Conservation (phyloP, 2,329 filamentous ascomycete species). For the Phoma sp. region DNA sequence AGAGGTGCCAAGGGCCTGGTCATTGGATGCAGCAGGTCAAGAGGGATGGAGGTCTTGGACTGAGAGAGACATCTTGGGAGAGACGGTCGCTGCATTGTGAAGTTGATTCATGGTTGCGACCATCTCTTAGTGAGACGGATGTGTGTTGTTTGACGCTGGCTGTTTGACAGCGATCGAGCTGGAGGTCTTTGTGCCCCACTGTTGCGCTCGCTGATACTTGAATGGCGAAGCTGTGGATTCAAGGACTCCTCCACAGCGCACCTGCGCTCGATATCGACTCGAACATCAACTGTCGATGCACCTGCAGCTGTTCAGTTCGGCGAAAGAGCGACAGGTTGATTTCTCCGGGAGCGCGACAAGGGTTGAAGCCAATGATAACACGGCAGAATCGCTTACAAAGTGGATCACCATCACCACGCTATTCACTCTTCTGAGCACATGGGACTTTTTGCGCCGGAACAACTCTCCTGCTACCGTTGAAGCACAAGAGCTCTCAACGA, state of each 20-base stretch:
- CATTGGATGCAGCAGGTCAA: slow-evolving; percentile 14
- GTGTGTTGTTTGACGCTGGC: slow-evolving; percentile 11
- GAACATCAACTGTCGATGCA: background rate
- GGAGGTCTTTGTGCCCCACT: slow-evolving; percentile 2
- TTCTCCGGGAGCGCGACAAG: slow-evolving; percentile 11
- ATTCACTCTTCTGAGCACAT: slow-evolving; percentile 24
- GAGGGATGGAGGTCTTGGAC: background rate
- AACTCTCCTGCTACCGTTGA: slow-evolving; percentile 11
- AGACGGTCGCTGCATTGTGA: background rate
- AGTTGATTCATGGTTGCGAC: slow-evolving; percentile 1
- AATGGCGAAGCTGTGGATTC: background rate
- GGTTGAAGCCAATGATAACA: slow-evolving; percentile 21
- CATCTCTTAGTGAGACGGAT: background rate
- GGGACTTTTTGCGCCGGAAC: slow-evolving; percentile 16
- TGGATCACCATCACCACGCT: slow-evolving; percentile 19
- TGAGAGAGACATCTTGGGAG: background rate
- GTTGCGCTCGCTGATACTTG: slow-evolving; percentile 3
- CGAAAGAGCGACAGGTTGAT: slow-evolving; percentile 8
- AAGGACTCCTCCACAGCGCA: background rate
- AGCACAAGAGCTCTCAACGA: slow-evolving; percentile 1
- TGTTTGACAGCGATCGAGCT: slow-evolving; percentile 5
- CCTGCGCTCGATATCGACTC: background rate
- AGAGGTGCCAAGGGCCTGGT: slow-evolving; percentile 32
- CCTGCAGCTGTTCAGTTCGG: slow-evolving; percentile 3
- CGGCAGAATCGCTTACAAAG: slow-evolving; percentile 23